Base-by-base conservation (phyloP, 139 green algal species). In the Chlorella sp. region DNA sequence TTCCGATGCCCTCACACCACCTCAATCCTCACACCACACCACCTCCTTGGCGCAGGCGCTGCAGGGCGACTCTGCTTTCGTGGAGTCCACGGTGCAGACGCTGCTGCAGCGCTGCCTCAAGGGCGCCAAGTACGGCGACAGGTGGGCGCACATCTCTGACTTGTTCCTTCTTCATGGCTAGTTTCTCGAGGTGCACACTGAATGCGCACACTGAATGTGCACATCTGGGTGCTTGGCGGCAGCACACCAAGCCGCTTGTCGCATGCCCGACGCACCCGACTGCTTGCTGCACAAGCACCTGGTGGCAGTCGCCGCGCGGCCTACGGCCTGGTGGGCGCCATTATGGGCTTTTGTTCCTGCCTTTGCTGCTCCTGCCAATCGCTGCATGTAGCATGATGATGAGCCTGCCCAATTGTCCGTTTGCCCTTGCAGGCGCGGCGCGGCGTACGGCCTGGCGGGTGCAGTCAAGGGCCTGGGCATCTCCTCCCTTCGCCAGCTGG, bases 331-430 rank as follows among this genome's bases (percentile, higher is more conserved):
- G 92, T 95, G 1, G 97, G 96, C 2, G 79, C 96, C 16, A 94
- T 99, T 1, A 98, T 98, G 55, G 96, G 96, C 60, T 95, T 99
- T 62, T 87, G n/a, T n/a, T n/a, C n/a, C n/a, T n/a, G n/a, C n/a
- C n/a, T n/a, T n/a, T n/a, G n/a, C n/a, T n/a, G n/a, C n/a, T n/a
- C n/a, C n/a, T n/a, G n/a, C n/a, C n/a, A n/a, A n/a, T n/a, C n/a
- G n/a, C n/a, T n/a, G n/a, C n/a, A n/a, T n/a, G n/a, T n/a, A n/a
- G n/a, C n/a, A n/a, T n/a, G n/a, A n/a, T n/a, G n/a, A n/a, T n/a
- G n/a, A 32, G 21, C 69, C 34, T 9, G 13, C 36, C 69, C 25
- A 15, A 0, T 18, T 18, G 34, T 39, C 25, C 79, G 13, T 38
- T n/a, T 3, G 25, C 60, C 39, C 3, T n/a, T 72, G 32, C 80